Conservation (phyloP, 2,329 filamentous ascomycete genomes). For the Colletotrichum eremochloae region DNA sequence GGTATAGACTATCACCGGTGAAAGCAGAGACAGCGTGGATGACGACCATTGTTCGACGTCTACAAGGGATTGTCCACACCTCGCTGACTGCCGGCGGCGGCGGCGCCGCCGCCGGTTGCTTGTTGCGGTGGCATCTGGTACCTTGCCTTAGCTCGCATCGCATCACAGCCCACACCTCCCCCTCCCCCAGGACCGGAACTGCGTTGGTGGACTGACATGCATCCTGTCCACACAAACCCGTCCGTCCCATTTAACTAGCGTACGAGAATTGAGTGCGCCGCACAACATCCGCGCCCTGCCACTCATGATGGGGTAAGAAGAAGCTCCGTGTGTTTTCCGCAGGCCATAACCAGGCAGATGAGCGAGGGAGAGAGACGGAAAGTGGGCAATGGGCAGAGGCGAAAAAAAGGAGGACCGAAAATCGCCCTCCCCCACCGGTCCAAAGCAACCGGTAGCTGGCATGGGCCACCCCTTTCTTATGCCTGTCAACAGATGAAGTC, state of each 20-base stretch:
- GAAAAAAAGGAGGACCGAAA: not conserved
- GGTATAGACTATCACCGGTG: no score
- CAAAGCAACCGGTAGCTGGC: no score
- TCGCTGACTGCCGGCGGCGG: slow-evolving; percentile 6
- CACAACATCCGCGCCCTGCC: not conserved
- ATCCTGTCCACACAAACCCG: not conserved
- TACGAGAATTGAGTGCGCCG: not conserved
- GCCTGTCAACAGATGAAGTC: not conserved
- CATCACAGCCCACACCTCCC: not conserved
- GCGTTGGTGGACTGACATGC: not conserved
- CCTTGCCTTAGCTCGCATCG: slow-evolving; percentile 5
- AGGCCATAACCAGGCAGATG: not conserved
- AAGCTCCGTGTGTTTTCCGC: not conserved
- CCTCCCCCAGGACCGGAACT: not conserved
- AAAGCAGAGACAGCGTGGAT: no score
- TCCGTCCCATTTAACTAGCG: not conserved
- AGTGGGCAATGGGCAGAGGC: not conserved
- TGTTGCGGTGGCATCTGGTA: slow-evolving; percentile 6
- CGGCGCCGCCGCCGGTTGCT: not conserved
- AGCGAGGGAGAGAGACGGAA: not conserved
- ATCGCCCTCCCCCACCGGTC: no score
- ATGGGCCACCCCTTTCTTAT: not conserved
- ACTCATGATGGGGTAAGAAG: not conserved
- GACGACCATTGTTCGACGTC: no score
- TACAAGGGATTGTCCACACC: not conserved